Evolutionary conservation across 2,329 filamentous ascomycete genomes (phyloP), one percentile per base, ranked within the genome.

Genomic region (Ophiocordyceps camponoti-floridani): DNA sequence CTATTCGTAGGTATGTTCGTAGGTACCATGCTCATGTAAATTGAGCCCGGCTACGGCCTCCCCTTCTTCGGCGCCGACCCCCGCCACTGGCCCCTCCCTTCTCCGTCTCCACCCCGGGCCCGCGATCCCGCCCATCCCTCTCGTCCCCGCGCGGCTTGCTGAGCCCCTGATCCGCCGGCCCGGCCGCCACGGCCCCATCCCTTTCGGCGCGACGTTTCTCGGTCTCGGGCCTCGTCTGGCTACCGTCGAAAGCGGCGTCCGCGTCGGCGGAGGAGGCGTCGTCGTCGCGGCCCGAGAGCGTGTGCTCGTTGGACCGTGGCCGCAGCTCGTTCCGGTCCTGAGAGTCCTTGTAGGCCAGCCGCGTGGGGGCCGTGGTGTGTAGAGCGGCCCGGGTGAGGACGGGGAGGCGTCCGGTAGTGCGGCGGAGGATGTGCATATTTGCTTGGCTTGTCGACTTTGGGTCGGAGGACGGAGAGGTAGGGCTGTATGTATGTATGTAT

Each of bases 241-340:
- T 61, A 0, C 78, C 75, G 56, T 85, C 71, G 60, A 84, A 93
- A 1, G 86, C 68, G 4, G 65, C 58, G 46, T 72, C 68, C 4
- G 65, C 58, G 46, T 72, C 65, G 0, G 14, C 35, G 35, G 71
- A 68, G 0, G 78, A 70, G 12, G 64, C 62, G 40, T 73, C 68
- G 41, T 78, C 67, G 52, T 82, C 84, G 0, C 74, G 75, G 4
- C 76, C 82, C 43, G 75, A 77, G 56, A 80, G 76, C 46, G 75
- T 75, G 61, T 79, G 75, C 57, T 93, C 84, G 45, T 71, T 75
- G 2, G 72, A 62, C 31, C 74, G 68, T 0, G 82, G 77, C 47
- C 81, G 74, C 31, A 93, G 69, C 3, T 69, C 69, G 49, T 80
- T 70, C 44, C 76, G 72, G 55, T 79, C 70, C 50, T 72, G 67